A percentile compares a stretch with the other conserved stretches of the same genome.
These are phyloP conservation scores for Adiantum capillusveneris DNA, from an alignment of 75 land plant genomes.

Conservation along the genomic window DNA sequence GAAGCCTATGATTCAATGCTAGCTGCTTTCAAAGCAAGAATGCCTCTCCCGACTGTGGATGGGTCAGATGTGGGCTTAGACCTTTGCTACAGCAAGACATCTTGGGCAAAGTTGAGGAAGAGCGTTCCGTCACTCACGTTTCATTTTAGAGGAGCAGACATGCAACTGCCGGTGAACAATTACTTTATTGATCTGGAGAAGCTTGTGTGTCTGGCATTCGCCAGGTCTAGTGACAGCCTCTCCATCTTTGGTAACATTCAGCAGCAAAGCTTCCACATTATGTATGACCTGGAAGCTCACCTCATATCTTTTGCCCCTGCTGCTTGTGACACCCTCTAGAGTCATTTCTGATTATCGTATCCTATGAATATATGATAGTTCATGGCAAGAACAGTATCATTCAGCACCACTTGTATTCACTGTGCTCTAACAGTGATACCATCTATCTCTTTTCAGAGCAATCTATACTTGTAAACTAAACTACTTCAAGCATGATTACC, in stretches of 20 bases:
- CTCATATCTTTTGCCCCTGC: conserved; percentile 17
- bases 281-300: conserved; percentile 12
- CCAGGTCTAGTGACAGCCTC: background rate
- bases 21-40: background rate
- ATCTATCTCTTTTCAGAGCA: no score
- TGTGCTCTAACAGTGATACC: no score
- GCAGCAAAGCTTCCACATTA: conserved; percentile 27
- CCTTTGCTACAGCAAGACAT: conserved; percentile 4
- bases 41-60: background rate
- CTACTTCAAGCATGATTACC: no score
- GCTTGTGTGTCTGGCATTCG: conserved; percentile 9
- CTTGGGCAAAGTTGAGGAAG: background rate
- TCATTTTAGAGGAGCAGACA: background rate
- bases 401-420: no score
- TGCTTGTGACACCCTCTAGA: conserved; percentile 9
- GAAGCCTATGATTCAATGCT: conserved; percentile 1
- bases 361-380: no score
- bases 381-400: no score
- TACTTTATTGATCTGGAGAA: conserved; percentile 8
- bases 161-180: conserved; percentile 12
- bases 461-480: no score
- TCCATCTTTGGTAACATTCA: conserved; percentile 21
- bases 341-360: no score
- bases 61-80: background rate
- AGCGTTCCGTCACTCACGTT: background rate